phyloP scores from a whole-genome alignment of 805 yeast species.

The Candida schatavii region DNA sequence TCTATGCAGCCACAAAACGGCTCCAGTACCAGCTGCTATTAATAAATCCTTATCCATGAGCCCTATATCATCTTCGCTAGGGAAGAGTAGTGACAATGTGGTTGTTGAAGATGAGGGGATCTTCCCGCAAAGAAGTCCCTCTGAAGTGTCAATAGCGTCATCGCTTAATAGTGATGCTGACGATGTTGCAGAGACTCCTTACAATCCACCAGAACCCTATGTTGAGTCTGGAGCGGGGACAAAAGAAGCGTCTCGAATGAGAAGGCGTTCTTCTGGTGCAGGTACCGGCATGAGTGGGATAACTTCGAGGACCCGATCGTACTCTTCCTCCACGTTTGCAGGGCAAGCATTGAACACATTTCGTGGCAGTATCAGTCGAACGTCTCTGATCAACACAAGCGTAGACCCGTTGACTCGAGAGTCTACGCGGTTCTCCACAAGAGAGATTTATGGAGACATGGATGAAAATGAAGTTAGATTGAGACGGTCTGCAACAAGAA shows the following conservation, averaged over 20 bases:
- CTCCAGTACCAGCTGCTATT: no score
- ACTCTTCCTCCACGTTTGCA: constrained; percentile 1
- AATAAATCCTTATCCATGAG: no score
- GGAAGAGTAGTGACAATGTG: no score
- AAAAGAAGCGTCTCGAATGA: not conserved
- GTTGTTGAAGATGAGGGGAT: no score
- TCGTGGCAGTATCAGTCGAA: not conserved
- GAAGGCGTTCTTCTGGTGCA: constrained; percentile 1
- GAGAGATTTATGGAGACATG: constrained; percentile 41
- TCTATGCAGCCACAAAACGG: no score
- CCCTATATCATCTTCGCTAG: no score
- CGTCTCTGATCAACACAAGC: not conserved
- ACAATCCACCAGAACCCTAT: no score
- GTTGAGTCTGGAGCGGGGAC: no score
- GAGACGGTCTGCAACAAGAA: constrained; percentile 42
- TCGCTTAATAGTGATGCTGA: constrained; percentile 4
- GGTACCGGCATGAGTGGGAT: no score
- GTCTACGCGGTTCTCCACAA: constrained; percentile 22
- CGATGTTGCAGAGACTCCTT: not conserved
- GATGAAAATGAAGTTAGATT: constrained; percentile 35
- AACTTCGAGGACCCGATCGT: not conserved
- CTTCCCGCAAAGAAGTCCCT: not conserved
- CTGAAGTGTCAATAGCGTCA: not conserved
- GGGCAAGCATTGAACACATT: not conserved
- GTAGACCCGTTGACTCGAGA: constrained; percentile 3